Evolutionary conservation across 2,329 filamentous ascomycete species (phyloP).

Genomic region (Cercospora citrullina): DNA sequence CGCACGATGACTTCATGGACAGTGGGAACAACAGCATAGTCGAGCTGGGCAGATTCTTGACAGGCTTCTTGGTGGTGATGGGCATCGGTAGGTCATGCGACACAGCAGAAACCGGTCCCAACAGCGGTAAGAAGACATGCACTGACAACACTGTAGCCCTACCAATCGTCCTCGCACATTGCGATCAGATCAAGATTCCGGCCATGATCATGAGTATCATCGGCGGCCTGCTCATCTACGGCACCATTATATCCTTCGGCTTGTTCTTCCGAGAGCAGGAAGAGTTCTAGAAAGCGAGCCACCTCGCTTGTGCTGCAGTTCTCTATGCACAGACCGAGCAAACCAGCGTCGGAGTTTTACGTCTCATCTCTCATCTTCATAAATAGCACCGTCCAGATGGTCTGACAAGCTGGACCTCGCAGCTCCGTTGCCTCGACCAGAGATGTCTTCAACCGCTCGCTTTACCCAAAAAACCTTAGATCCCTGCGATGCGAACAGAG

Average conservation of each 20-base stretch:
- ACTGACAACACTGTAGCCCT: slow-evolving; percentile 61
- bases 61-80: slow-evolving; percentile 95
- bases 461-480: slow-evolving; percentile 4
- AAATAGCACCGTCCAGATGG: background rate
- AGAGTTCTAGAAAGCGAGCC: slow-evolving; percentile 65
- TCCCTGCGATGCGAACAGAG: background rate
- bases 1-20: slow-evolving; percentile 95
- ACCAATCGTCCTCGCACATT: slow-evolving; percentile 83
- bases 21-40: slow-evolving; percentile 79
- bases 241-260: slow-evolving; percentile 95
- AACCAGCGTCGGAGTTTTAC: background rate
- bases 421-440: background rate
- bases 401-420: background rate
- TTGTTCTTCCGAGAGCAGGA: slow-evolving; percentile 99
- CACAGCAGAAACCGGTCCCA: background rate
- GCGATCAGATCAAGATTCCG: slow-evolving; percentile 73
- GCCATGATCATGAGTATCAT: slow-evolving; percentile 95
- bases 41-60: slow-evolving; percentile 90
- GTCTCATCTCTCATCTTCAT: background rate
- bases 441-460: background rate
- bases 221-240: slow-evolving; percentile 91
- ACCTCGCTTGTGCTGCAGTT: background rate
- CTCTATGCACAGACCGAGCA: slow-evolving; percentile 2
- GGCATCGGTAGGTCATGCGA: slow-evolving; percentile 73
- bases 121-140: background rate